Base-by-base conservation (phyloP, 2,329 filamentous ascomycete genomes). In the Aureobasidium namibiae region DNA sequence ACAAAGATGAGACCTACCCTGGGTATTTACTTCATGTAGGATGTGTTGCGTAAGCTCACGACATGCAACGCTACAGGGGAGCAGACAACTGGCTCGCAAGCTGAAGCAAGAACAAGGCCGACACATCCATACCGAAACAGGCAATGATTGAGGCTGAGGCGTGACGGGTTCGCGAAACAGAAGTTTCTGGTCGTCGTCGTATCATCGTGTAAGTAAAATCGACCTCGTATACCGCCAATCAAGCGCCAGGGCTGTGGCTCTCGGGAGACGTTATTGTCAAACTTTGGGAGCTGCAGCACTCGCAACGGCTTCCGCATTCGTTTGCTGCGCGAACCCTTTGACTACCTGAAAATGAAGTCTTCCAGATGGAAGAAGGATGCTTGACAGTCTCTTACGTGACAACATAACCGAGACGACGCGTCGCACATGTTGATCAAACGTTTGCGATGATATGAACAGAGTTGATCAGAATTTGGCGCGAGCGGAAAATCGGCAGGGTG, bases 1-100 rank as follows among this genome's bases (percentile, higher is more conserved):
- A 14, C 10, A 29, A 7, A 23, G n/a, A 18, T 2, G 29, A 41
- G 52, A 31, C 31, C 18, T 41, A 21, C 16, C 3, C 18, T 31
- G 24, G 21, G 39, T 56, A 56, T 56, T 24, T 45, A 45, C 29
- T n/a, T n/a, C 26, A 14, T 5, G 29, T 4, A 5, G 5, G 2
- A 18, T 4, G 39, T 45, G 23, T 31, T 56, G 39, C 52, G 52
- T 56, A 45, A 56, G 52, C 52, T 56, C 39, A 21, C 34, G 52
- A 45, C 52, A 45, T 4, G 2, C 23, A 56, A 56, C 52, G 52
- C 18, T 56, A 31, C 10, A 34, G 24, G 24, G 23, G n/a, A 24
- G 16, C 24, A 39, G 11, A 45, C 8, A 16, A 36, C 34, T 24
- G 13, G 14, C 18, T n/a, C 34, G 23, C 10, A 13, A 38, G 39